Conservation (phyloP, 2,329 filamentous ascomycete species). For the Raffaelea albimanens region DNA sequence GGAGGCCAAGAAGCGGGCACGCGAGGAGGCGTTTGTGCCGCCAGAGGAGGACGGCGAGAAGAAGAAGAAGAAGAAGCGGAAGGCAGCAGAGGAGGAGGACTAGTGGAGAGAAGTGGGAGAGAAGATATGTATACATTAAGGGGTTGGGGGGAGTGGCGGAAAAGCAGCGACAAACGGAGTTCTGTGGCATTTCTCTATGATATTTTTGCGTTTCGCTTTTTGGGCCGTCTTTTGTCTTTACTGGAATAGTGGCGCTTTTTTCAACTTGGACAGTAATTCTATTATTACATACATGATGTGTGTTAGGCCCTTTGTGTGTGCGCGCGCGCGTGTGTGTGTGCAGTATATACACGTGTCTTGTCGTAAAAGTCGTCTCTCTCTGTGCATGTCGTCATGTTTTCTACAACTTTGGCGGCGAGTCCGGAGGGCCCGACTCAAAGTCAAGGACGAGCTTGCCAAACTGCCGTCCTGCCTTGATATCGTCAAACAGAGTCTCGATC, state of each 20-base stretch:
- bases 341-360: neutral
- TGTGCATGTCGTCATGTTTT: too few relatives aligned
- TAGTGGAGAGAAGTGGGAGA: neutral
- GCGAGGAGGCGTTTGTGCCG: conserved; percentile 77
- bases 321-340: neutral
- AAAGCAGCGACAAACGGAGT: too few relatives aligned
- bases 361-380: too few relatives aligned
- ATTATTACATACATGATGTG: neutral
- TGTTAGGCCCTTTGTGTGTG: neutral
- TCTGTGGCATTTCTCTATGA: too few relatives aligned
- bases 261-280: neutral
- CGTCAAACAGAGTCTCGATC: conserved; percentile 76
- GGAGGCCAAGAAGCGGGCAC: conserved; percentile 76
- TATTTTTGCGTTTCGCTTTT: neutral
- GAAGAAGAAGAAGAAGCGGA: conserved; percentile 48
- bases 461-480: conserved; percentile 77
- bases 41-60: conserved; percentile 65
- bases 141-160: neutral
- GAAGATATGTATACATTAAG: too few relatives aligned
- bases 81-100: conserved; percentile 18
- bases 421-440: conserved; percentile 36
- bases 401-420: too few relatives aligned
- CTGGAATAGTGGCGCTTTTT: too few relatives aligned
- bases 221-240: neutral
- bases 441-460: conserved; percentile 90